These are phyloP conservation scores for Debaryomyces udenii DNA, from an alignment of 1,139 yeast species.

Conservation along the genomic window DNA sequence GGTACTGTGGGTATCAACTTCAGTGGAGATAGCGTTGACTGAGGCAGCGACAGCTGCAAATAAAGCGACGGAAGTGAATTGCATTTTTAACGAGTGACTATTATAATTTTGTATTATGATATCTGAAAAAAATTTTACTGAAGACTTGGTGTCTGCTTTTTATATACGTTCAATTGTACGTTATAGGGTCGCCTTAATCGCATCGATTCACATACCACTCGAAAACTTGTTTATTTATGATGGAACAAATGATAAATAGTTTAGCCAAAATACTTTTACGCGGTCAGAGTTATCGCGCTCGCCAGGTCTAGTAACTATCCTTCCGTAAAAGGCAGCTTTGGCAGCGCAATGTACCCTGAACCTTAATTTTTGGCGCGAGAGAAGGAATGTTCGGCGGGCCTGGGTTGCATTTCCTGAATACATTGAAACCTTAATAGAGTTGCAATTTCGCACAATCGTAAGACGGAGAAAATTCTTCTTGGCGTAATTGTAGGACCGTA, in stretches of 20 bases:
- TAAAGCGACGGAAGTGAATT: constrained; percentile 51
- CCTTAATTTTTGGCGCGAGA: too few species aligned
- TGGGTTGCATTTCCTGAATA: too few species aligned
- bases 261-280: too few species aligned
- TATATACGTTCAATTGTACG: constrained; percentile 1
- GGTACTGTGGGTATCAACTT: constrained; percentile 32
- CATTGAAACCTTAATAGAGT: too few species aligned
- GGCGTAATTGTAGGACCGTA: too few species aligned
- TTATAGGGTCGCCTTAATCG: neutral
- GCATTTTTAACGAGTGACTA: constrained; percentile 41
- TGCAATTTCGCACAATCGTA: too few species aligned
- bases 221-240: constrained; percentile 4
- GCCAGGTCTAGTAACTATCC: neutral
- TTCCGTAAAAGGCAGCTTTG: too few species aligned
- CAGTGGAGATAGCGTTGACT: constrained; percentile 40
- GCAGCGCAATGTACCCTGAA: too few species aligned
- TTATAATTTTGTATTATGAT: constrained; percentile 10
- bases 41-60: constrained; percentile 44
- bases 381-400: too few species aligned
- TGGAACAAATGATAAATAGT: neutral
- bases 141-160: neutral
- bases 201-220: constrained; percentile 1
- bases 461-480: too few species aligned
- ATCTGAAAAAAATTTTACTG: neutral
- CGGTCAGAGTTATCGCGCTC: neutral